Percentiles rank a stretch among this genome's conserved stretches.
Conservation (phyloP, 805 yeast genomes). For the Candida methanosorbosa region DNA sequence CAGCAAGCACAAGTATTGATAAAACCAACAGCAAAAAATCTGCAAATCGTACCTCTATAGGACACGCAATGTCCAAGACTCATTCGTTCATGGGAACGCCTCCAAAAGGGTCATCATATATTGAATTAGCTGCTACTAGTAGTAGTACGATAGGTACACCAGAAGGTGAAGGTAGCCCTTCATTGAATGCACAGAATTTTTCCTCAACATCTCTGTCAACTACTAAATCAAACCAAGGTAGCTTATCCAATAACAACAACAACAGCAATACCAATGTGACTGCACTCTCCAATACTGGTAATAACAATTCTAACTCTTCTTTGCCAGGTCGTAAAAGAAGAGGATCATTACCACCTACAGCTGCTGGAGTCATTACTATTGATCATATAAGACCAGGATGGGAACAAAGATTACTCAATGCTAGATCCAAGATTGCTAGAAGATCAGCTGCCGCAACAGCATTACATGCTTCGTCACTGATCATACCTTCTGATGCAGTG, state of each 20-base stretch:
- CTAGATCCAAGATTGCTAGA: conserved; percentile 71
- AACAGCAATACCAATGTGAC: neutral
- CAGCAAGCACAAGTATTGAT: neutral
- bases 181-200: neutral
- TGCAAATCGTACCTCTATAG: conserved; percentile 13
- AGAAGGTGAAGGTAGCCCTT: neutral
- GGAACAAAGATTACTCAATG: conserved; percentile 66
- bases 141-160: no score
- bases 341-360: conserved; percentile 55
- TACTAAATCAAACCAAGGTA: neutral
- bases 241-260: no score
- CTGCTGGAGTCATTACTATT: conserved; percentile 65
- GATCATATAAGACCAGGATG: conserved; percentile 90
- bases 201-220: neutral
- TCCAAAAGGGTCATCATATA: conserved; percentile 8
- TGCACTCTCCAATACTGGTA: neutral
- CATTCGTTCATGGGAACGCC: conserved; percentile 20
- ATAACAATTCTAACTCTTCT: neutral
- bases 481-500: conserved; percentile 26
- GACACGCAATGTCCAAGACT: conserved; percentile 18
- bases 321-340: conserved; percentile 25
- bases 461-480: conserved; percentile 76
- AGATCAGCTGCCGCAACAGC: conserved; percentile 93
- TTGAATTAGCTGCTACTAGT: neutral
- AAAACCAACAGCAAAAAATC: neutral